Conservation (phyloP, 352 stramenopile genomes). For the Phytophthora multivora region DNA sequence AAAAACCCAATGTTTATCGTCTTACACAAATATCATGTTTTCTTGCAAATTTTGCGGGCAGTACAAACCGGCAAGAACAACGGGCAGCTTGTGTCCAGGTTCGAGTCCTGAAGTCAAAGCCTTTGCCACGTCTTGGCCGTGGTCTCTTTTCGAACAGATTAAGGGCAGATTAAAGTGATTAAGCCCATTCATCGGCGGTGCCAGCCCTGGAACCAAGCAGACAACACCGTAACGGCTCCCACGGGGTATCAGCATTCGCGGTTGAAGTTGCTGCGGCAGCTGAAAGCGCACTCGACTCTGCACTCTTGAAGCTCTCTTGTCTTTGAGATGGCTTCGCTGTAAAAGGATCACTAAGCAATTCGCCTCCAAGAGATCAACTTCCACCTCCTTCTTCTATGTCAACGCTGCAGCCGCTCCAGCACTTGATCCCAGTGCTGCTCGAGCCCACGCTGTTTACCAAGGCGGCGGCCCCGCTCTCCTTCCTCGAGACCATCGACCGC, state of each 20-base stretch:
- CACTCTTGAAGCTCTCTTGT: constrained; percentile 24
- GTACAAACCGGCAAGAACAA: background rate
- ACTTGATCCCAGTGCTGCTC: constrained; percentile 70
- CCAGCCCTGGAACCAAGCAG: background rate
- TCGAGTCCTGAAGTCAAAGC: too few relatives aligned
- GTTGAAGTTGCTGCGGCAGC: constrained; percentile 23
- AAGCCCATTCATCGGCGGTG: background rate
- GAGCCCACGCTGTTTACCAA: constrained; percentile 27
- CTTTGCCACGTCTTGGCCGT: too few relatives aligned
- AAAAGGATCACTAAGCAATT: constrained; percentile 18
- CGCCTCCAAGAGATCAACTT: constrained; percentile 1
- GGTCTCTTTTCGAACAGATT: background rate
- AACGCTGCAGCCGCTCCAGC: constrained; percentile 58
- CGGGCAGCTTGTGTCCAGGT: too few relatives aligned
- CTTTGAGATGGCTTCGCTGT: constrained; percentile 31
- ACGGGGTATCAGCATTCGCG: constrained; percentile 57
- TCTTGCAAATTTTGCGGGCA: background rate
- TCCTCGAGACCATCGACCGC: constrained; percentile 48
- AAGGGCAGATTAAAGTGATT: background rate
- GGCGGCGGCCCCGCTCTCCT: constrained; percentile 34
- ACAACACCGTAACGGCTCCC: constrained; percentile 40
- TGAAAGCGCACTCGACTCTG: constrained; percentile 10
- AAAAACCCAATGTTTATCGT: too few relatives aligned
- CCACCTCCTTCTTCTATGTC: constrained; percentile 10
- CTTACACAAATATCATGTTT: too few relatives aligned